Conservation (phyloP, 176 grass and related monocot genomes). For the Alloteropsis semialata region DNA sequence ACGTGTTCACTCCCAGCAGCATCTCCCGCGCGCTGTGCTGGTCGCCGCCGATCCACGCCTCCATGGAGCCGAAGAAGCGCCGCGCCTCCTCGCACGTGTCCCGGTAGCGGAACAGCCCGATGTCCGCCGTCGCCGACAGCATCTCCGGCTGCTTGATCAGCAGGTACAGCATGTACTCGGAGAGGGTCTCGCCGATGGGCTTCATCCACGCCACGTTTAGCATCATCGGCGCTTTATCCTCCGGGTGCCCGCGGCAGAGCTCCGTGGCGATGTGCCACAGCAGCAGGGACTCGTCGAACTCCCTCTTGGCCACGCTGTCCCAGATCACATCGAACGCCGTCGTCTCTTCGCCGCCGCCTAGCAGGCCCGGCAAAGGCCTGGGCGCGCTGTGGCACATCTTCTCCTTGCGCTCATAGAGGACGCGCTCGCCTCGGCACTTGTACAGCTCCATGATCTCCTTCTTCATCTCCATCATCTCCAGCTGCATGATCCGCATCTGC, state of each 20-base stretch:
- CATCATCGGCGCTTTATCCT: too few species aligned
- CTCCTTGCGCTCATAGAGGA: accelerated
- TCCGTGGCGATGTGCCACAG: constrained; percentile 8
- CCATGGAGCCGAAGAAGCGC: too few species aligned
- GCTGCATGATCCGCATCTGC: too few species aligned
- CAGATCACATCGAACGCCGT: neutral
- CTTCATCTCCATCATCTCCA: neutral
- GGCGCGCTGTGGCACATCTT: too few species aligned
- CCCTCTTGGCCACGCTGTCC: neutral
- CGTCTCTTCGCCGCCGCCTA: neutral
- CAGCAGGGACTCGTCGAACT: neutral
- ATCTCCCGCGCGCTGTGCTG: neutral
- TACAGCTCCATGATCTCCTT: neutral
- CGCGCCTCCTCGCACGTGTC: too few species aligned
- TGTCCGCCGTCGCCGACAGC: too few species aligned
- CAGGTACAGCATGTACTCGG: too few species aligned
- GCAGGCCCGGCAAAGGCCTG: too few species aligned
- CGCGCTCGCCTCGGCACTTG: neutral
- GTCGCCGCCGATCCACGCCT: neutral
- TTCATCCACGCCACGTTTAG: neutral
- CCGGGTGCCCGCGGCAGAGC: neutral
- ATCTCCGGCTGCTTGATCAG: too few species aligned
- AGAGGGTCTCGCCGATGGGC: too few species aligned
- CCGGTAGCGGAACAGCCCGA: too few species aligned
- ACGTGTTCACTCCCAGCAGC: constrained; percentile 23